phyloP scores from a whole-genome alignment of 2,329 filamentous ascomycete genomes.

The Botryosphaeria agaves region DNA sequence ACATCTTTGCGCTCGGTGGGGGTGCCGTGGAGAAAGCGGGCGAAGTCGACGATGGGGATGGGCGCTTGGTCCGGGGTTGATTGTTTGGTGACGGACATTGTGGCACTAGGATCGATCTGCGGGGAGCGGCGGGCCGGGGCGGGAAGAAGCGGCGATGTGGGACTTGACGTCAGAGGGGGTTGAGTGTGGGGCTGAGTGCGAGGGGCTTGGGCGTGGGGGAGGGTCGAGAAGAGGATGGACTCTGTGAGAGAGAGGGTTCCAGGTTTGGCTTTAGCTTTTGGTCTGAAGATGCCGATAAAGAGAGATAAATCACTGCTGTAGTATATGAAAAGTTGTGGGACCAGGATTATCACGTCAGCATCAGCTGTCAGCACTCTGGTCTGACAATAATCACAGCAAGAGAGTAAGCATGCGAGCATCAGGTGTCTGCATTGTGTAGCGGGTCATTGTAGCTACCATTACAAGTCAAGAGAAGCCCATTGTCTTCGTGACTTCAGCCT shows the following conservation, averaged over 20 bases:
- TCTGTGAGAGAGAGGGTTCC: no score
- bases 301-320: no score
- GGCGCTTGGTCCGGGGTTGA: constrained; percentile 1
- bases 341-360: neutral
- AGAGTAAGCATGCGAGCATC: neutral
- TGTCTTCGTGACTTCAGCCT: constrained; percentile 2
- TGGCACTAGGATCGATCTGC: neutral
- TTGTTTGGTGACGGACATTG: neutral
- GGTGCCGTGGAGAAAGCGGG: constrained; percentile 6
- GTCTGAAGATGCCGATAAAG: neutral
- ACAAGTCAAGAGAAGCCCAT: neutral
- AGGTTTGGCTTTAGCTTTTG: no score
- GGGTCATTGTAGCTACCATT: neutral
- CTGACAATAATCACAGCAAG: neutral
- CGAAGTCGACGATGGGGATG: constrained; percentile 16
- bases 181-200: neutral
- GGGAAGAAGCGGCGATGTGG: neutral
- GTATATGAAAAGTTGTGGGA: neutral
- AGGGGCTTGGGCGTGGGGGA: neutral
- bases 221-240: no score
- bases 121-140: neutral
- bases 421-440: neutral
- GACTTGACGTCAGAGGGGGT: neutral
- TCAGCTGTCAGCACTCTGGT: neutral
- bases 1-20: neutral